Evolutionary conservation across 2,329 filamentous ascomycete species (phyloP).

Genomic region (Xylariales sp.): DNA sequence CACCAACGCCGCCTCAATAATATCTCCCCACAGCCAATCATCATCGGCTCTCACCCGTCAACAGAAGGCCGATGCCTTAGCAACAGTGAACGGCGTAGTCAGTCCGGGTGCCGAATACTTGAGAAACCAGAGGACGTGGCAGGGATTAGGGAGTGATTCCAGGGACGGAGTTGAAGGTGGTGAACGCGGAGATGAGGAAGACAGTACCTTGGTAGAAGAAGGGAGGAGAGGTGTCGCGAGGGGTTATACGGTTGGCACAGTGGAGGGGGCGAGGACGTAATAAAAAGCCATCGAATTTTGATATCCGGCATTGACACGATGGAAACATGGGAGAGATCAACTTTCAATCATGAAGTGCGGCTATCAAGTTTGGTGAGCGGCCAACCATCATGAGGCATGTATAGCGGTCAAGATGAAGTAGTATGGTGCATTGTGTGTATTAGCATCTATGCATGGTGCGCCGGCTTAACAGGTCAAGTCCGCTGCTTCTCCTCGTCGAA

Average conservation of each 20-base stretch:
- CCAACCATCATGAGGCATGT: too few relatives aligned
- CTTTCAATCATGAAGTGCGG: too few relatives aligned
- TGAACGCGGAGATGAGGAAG: conserved; percentile 49
- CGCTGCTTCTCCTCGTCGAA: too few relatives aligned
- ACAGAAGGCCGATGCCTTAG: conserved; percentile 60
- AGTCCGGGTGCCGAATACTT: conserved; percentile 90
- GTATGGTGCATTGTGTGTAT: too few relatives aligned
- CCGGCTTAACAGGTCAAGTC: too few relatives aligned
- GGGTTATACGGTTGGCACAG: conserved; percentile 75
- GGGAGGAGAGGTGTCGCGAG: conserved; percentile 83
- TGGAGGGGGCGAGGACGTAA: too few relatives aligned
- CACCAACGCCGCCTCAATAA: conserved; percentile 19
- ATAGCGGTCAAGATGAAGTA: too few relatives aligned
- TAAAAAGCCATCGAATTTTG: too few relatives aligned
- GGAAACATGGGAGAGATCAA: too few relatives aligned
- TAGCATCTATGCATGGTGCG: too few relatives aligned
- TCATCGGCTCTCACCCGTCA: conserved; percentile 54
- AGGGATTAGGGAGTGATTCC: conserved; percentile 85
- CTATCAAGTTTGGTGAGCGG: too few relatives aligned
- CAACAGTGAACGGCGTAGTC: conserved; percentile 76
- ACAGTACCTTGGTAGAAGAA: conserved; percentile 71
- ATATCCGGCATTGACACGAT: too few relatives aligned
- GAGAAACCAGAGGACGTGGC: conserved; percentile 80
- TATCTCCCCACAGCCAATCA: conserved; percentile 18
- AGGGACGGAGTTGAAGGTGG: conserved; percentile 55